Base-by-base conservation (phyloP, 306 rosid species). In the Trichosanthes truncata region DNA sequence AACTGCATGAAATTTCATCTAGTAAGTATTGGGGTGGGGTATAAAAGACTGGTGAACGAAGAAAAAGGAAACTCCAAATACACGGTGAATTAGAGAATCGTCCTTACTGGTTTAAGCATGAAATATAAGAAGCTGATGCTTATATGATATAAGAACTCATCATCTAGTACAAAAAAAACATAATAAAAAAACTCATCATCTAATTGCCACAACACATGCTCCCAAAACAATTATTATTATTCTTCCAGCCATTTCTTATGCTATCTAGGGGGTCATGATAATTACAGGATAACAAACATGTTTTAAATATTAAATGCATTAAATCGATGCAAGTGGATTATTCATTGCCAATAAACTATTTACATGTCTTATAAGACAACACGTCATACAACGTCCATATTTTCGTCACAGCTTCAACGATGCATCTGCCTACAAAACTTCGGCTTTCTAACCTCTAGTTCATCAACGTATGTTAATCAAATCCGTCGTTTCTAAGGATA, bases 1-100 rank as follows among this genome's bases (percentile, higher is more conserved):
- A 95, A 95, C 97, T 95, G 96, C 93, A 89, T 79, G 61, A 79
- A 73, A 48, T 68, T 83, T 55, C 78, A 57, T 38, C 73, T 7
- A 61, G 61, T 74, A 80, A 63, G 69, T 25, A 46, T 23, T 60
- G 57, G 17, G 43, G 52, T 5, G 43, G 43, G 45, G 45, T 40
- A 40, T 13, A 46, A 45, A 3, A 55, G 77, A 55, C 29, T 41
- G 49, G 43, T 25, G 48, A 45, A 21, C 48, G 21, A 7, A 33
- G 49, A 20, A 82, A 45, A n/a, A 53, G 10, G 53, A 35, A 38
- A 26, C 45, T 40, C 61, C 53, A 31, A 15, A 7, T 23, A 43
- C 51, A 36, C 29, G 49, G 51, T 52, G 53, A 33, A 9, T 18
- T 13, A 4, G 21, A 71, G 13, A 26, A 5, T 29, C 26, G 45